Base-by-base conservation (phyloP, 345 rosid genomes). In the Rhizophora mangle region DNA sequence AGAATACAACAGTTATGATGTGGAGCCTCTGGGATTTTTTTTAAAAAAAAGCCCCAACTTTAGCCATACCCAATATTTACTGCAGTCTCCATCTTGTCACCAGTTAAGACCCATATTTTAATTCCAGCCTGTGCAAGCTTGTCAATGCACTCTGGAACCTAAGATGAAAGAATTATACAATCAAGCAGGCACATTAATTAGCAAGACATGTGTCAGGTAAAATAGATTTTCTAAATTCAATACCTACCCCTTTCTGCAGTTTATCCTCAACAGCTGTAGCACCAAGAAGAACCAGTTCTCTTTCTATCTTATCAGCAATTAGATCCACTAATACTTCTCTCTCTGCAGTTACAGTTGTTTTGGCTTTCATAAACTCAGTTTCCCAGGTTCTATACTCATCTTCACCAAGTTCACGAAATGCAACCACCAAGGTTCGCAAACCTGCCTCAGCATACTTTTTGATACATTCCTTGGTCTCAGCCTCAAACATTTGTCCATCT, bases 231-330 rank as follows among this genome's bases (percentile, higher is more conserved):
- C 49, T 43, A 13, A 11, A 43, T 13, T 43, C 49, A 54, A 65
- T 59, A 71, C 87, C 78, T 72, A 91, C 99, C 83, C 96, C 93
- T 36, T 83, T 82, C 64, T 94, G 99, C 36, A 94, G 86, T 80
- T 87, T 94, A 79, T 94, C 99, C 81, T 91, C 96, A 54, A 94
- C 95, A 20, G 95, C 98, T 72, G 97, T 91, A 55, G 95, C 93
- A 55, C 98, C 98, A 71, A 94, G 92, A 64, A 94, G 98, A 75
- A 86, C 67, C 46, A 94, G 81, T 64, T 88, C 84, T 72, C 71
- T 81, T 73, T 94, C 98, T 51, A 94, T 87, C 51, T 77, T 78
- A 60, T 81, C 89, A 72, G 95, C 93, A 60, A 85, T 68, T 22
- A 71, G 67, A 62, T 85, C 91, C 68, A 89, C 66, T 62, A 76